Evolutionary conservation across 2,329 filamentous ascomycete species (phyloP).

Genomic region (Cryphonectria parasitica): DNA sequence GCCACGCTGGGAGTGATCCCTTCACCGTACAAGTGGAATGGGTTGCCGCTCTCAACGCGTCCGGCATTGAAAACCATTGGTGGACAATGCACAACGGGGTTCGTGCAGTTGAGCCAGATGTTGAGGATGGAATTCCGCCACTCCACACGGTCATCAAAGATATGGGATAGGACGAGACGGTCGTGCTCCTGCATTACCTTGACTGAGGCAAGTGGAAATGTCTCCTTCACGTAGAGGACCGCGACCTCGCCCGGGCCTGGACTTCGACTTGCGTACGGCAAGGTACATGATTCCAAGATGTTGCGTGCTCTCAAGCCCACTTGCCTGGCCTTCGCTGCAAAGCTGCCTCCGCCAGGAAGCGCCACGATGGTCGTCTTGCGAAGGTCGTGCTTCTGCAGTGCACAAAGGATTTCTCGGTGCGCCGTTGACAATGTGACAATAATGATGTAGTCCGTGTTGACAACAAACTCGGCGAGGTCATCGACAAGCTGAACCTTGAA

Average conservation of each 20-base stretch:
- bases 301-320: constrained; percentile 11
- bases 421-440: constrained; percentile 20
- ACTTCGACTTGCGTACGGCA: constrained; percentile 14
- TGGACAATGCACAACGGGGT: constrained; percentile 18
- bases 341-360: constrained; percentile 14
- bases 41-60: constrained; percentile 14
- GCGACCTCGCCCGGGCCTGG: constrained; percentile 8
- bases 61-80: constrained; percentile 18
- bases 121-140: constrained; percentile 17
- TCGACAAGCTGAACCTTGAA: constrained; percentile 14
- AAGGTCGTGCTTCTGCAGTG: constrained; percentile 12
- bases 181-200: constrained; percentile 1
- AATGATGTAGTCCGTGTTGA: constrained; percentile 10
- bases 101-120: constrained; percentile 22
- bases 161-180: background rate
- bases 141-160: constrained; percentile 16
- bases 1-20: constrained; percentile 18
- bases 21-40: constrained; percentile 14
- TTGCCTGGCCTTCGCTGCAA: constrained; percentile 15
- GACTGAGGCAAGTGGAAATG: constrained; percentile 15
- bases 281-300: constrained; percentile 16
- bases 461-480: constrained; percentile 9
- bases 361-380: constrained; percentile 15
- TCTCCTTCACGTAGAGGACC: constrained; percentile 19
- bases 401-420: constrained; percentile 13